Base-by-base conservation (phyloP, 2,329 filamentous ascomycete genomes). In the Claviceps sp. region DNA sequence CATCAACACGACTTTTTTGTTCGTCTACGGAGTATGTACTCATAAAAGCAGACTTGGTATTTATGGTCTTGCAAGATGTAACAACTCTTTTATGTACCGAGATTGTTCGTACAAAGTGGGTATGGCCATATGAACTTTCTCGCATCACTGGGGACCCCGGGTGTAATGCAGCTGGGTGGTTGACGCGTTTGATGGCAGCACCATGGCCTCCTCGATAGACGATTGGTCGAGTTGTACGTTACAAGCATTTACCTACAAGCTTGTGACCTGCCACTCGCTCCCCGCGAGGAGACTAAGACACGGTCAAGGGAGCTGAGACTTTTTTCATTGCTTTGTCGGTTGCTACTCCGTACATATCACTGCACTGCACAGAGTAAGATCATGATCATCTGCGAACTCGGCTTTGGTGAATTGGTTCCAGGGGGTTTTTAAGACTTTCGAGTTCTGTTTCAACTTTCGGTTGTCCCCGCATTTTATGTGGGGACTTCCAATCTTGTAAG, bases 81-180 rank as follows among this genome's bases (percentile, higher is more conserved):
- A 34, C 52, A 43, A 26, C 11, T 38, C 34, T 47, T 11, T 24
- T n/a, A n/a, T n/a, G n/a, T 48, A 24, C 49, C 45, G 52, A 49
- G 38, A 51, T 46, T 46, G 22, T 42, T 40, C 24, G 49, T 20
- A 34, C 18, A 36, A 34, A 34, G 43, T 47, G 36, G 49, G 22
- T 41, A 47, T 51, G 7, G 9, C 20, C 36, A 38, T 37, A 46
- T 46, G 20, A 40, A 11, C 22, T 43, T 11, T 22, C 11, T 22
- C 9, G 30, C 30, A 34, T 11, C 30, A 34, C 11, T 34, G 30
- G 9, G 30, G 9, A 34, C 9, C 30, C 30, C 30, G 9, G 3
- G 30, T 34, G 30, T 34, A 30, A 49, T 41, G 16, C 47, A 18
- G 18, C 7, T 4, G 18, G 37, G 8, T 22, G 6, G 8, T n/a